Evolutionary conservation across 345 rosid genomes (phyloP).

Genomic region (Microcos paniculata): DNA sequence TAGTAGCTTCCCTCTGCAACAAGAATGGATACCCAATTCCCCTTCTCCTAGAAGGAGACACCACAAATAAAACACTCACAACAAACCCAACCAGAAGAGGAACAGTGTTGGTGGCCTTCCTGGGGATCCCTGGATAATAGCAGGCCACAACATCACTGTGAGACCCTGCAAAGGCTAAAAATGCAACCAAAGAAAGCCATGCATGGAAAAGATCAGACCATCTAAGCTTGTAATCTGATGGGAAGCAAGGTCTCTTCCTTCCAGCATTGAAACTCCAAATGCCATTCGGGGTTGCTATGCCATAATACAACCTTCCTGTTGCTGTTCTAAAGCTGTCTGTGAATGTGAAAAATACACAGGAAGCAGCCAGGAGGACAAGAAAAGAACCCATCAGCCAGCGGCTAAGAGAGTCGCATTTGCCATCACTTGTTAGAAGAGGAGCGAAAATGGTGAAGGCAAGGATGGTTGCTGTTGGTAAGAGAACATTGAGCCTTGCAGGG

Average conservation of each 20-base stretch:
- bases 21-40: conserved; percentile 49
- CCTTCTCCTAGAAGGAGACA: conserved; percentile 49
- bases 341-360: conserved; percentile 42
- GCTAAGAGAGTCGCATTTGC: conserved; percentile 32
- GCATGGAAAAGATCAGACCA: conserved; percentile 44
- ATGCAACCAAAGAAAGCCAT: conserved; percentile 41
- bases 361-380: conserved; percentile 28
- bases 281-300: conserved; percentile 44
- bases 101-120: conserved; percentile 37
- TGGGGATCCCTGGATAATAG: conserved; percentile 43
- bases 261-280: conserved; percentile 46
- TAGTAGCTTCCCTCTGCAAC: conserved; percentile 33
- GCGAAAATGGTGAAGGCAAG: conserved; percentile 53
- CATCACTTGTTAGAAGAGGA: conserved; percentile 49
- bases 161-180: conserved; percentile 39
- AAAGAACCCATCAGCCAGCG: conserved; percentile 45
- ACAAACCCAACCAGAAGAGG: conserved; percentile 43
- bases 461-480: conserved; percentile 52
- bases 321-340: conserved; percentile 49
- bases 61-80: conserved; percentile 34
- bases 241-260: conserved; percentile 40
- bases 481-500: conserved; percentile 51
- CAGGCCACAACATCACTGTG: conserved; percentile 39
- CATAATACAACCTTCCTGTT: conserved; percentile 41
- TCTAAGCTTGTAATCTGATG: conserved; percentile 42